Base-by-base conservation (phyloP, 1,139 yeast genomes). In the Candida anutae region DNA sequence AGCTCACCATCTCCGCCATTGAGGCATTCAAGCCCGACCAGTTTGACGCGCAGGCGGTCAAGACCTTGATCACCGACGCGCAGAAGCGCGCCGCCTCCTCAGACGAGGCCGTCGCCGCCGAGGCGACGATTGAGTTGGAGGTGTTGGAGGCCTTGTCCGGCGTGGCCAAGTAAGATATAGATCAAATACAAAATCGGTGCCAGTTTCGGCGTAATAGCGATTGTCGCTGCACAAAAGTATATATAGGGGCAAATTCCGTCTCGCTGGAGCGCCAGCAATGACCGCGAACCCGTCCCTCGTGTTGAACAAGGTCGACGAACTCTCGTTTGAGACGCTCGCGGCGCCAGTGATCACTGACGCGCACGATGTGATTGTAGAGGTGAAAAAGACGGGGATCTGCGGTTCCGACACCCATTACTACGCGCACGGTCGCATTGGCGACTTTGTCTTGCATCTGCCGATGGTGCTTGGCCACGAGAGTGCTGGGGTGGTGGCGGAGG, bases 21-120 rank as follows among this genome's bases (percentile, higher is more conserved):
- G 98, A 90, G 69, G 98, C 97, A 24, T 85, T 77, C 69, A 84
- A 93, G 55, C 74, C 94, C 50, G 93, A 87, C 40, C 80, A 85
- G 47, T 85, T 90, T 62, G 85, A 90, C 37, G 66, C 77, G 28
- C 83, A 79, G 45, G 76, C 85, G 45, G 79, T 88, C 58, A 82
- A 77, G 69, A 54, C 77, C 39, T 77, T 84, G 58, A 74, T 87
- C 53, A 77, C 90, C 38, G 97, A 90, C 60, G 98, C 98, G 36
- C 94, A 85, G 67, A 87, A 85, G 77, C 83, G 90, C 62, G 77
- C 81, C 29, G 55, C 79, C 36, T 81, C 94, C 34, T 62, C 93
- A 32, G 96, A 83, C 46, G 95, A 83, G 65, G 75, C 69, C 36
- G 84, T 77, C 40, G 93, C 93, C 48, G 94, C 95, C 44, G 94